Evolutionary conservation across 306 rosid species (phyloP).

Genomic region (Cucurbita pepo): DNA sequence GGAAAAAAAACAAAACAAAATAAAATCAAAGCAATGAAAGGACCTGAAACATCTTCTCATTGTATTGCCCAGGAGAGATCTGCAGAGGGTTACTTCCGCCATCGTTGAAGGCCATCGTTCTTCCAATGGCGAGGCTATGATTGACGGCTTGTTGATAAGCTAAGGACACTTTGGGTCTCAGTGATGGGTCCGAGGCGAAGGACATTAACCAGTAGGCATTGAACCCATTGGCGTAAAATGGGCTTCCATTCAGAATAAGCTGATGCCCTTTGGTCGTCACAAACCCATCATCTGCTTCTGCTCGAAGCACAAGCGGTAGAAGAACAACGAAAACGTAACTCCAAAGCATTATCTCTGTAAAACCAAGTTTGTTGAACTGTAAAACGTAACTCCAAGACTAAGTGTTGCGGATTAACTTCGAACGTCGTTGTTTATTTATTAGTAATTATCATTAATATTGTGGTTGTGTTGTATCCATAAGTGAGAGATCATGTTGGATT

Average conservation of each 20-base stretch:
- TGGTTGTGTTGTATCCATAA: not conserved
- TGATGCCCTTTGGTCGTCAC: slow-evolving; percentile 62
- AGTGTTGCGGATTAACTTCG: not conserved
- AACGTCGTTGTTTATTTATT: not conserved
- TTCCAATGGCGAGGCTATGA: slow-evolving; percentile 50
- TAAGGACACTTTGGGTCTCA: slow-evolving; percentile 53
- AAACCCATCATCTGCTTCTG: slow-evolving; percentile 42
- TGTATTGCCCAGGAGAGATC: slow-evolving; percentile 73
- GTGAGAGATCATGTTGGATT: not conserved
- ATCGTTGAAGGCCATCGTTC: slow-evolving; percentile 96
- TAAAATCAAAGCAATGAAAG: not conserved
- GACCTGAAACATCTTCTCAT: slow-evolving; percentile 70
- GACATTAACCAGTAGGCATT: slow-evolving; percentile 95
- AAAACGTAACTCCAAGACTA: too few relatives aligned
- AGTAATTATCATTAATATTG: not conserved
- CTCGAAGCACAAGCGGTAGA: slow-evolving; percentile 1
- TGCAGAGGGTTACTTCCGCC: slow-evolving; percentile 61
- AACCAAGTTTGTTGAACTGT: too few relatives aligned
- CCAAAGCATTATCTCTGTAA: slow-evolving; percentile 17
- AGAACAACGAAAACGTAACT: slow-evolving; percentile 23
- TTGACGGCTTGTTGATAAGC: slow-evolving; percentile 46
- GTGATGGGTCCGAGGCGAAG: slow-evolving; percentile 61
- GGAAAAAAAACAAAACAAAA: not conserved
- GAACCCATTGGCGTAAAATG: slow-evolving; percentile 72
- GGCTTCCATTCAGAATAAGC: slow-evolving; percentile 45